A percentile compares a stretch with the other conserved stretches of the same genome.
These are phyloP conservation scores for Blastobotrys malaysiensis DNA, from an alignment of 1,139 yeast genomes.

Conservation along the genomic window DNA sequence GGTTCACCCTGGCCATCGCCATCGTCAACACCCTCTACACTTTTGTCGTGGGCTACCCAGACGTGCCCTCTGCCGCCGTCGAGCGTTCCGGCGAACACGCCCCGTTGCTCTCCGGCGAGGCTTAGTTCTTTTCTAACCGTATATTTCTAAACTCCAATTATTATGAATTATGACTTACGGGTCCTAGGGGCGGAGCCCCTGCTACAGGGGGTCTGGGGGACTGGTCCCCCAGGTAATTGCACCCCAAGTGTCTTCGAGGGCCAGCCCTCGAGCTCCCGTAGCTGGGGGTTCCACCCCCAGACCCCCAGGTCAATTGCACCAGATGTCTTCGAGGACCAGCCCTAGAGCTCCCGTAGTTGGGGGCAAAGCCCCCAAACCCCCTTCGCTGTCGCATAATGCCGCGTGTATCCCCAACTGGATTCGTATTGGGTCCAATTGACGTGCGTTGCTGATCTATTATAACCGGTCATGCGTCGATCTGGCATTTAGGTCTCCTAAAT, in stretches of 20 bases:
- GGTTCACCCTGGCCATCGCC: slow-evolving; percentile 12
- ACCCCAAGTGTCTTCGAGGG: neutral
- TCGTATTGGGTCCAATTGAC: neutral
- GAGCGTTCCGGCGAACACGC: slow-evolving; percentile 12
- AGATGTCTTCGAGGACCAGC: neutral
- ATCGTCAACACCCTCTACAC: slow-evolving; percentile 9
- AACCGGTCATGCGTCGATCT: neutral
- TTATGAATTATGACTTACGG: neutral
- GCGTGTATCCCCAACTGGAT: no score
- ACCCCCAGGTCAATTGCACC: neutral
- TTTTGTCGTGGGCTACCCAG: slow-evolving; percentile 14
- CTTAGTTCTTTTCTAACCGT: neutral
- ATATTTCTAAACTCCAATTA: neutral
- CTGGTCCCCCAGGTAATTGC: neutral
- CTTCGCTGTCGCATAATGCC: no score
- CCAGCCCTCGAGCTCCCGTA: neutral
- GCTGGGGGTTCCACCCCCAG: no score
- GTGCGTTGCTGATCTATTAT: neutral
- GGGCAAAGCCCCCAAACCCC: no score
- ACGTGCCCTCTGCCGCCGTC: slow-evolving; percentile 7
- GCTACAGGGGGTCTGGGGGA: no score
- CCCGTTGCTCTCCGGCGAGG: slow-evolving; percentile 12
- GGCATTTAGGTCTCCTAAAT: neutral
- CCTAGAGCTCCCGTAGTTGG: neutral
- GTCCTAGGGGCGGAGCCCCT: no score